Base-by-base conservation (phyloP, 2,329 filamentous ascomycete genomes). In the Ascochyta fabae region DNA sequence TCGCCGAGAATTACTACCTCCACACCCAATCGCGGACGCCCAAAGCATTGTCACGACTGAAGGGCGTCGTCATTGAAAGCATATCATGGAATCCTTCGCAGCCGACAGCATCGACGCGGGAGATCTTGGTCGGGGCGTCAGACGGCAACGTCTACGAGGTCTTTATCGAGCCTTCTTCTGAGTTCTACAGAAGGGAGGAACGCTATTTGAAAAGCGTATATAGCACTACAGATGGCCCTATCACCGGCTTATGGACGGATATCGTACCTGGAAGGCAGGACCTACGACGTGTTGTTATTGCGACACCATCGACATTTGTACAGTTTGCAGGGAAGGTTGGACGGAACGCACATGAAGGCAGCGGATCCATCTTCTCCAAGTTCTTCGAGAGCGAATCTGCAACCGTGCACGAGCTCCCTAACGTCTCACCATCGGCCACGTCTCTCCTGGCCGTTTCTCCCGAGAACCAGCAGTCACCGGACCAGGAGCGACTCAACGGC, bases 1-100 rank as follows among this genome's bases (percentile, higher is more conserved):
- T 92, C 36, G 92, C 92, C 73, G 95, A 99, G 77, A 98, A 96
- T 78, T 99, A 93, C 80, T 99, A 99, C 77, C 89, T 99, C 9
- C 95, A 99, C 75, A 94, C 92, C 10, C 94, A 98, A 74, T 95
- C 93, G 31, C 89, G 92, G 65, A 89, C 93, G 62, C 92, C 94
- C 2, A 91, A 95, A 61, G 84, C 88, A 7, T 81, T 99, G 33
- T 87, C 89, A 13, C 86, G 92, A 53, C 78, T 99, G 48, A 94
- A 94, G 66, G 92, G 92, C 26, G 91, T 97, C 13, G 83, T 86
- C 8, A 91, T 99, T 56, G 93, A 97, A 75, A 90, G 89, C 60
- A 83, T 99, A 58, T 92, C 94, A 33, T 99, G 95, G 95, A 97
- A 96, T 69, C 92, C 95, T 1, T 92, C 91, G 3, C 81, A 94